Evolutionary conservation across 1,284 basidiomycete genomes (phyloP).

Genomic region (Cutaneotrichosporon daszewskae): DNA sequence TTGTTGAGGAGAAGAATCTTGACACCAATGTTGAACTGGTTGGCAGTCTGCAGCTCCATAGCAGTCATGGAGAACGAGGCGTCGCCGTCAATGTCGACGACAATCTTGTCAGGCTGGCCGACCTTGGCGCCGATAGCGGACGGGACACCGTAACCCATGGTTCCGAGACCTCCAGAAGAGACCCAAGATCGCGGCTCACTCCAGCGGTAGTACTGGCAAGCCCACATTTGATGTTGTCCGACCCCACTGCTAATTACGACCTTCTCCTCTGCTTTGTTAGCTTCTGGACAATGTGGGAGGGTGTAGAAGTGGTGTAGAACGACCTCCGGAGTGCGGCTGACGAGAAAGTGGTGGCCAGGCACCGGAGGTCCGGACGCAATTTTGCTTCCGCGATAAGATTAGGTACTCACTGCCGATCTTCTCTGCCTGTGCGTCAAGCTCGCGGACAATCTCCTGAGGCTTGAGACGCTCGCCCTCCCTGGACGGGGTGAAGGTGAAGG

Average conservation of each 20-base stretch:
- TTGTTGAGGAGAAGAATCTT: slow-evolving; percentile 73
- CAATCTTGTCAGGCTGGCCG: slow-evolving; percentile 85
- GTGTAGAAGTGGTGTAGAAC: slow-evolving; percentile 1
- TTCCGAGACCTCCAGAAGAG: slow-evolving; percentile 92
- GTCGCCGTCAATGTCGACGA: slow-evolving; percentile 95
- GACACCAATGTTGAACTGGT: slow-evolving; percentile 76
- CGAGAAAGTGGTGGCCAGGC: too few species aligned
- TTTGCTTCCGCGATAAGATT: neutral
- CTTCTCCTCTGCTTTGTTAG: slow-evolving; percentile 61
- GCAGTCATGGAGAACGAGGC: slow-evolving; percentile 99
- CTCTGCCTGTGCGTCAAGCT: slow-evolving; percentile 70
- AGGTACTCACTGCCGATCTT: slow-evolving; percentile 51
- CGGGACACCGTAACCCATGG: slow-evolving; percentile 97
- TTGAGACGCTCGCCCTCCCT: slow-evolving; percentile 68
- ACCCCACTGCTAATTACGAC: slow-evolving; percentile 89
- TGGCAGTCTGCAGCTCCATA: slow-evolving; percentile 94
- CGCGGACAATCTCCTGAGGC: slow-evolving; percentile 94
- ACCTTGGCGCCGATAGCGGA: slow-evolving; percentile 95
- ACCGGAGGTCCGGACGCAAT: too few species aligned
- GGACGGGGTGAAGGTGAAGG: slow-evolving; percentile 79
- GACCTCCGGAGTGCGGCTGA: too few species aligned
- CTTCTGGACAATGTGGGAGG: too few species aligned
- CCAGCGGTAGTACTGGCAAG: slow-evolving; percentile 92
- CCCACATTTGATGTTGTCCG: slow-evolving; percentile 99
- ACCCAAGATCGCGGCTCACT: slow-evolving; percentile 80